Percentiles rank a stretch among this genome's conserved stretches.
Conservation (phyloP, 805 yeast species). For the Debaryomyces prosopidis region DNA sequence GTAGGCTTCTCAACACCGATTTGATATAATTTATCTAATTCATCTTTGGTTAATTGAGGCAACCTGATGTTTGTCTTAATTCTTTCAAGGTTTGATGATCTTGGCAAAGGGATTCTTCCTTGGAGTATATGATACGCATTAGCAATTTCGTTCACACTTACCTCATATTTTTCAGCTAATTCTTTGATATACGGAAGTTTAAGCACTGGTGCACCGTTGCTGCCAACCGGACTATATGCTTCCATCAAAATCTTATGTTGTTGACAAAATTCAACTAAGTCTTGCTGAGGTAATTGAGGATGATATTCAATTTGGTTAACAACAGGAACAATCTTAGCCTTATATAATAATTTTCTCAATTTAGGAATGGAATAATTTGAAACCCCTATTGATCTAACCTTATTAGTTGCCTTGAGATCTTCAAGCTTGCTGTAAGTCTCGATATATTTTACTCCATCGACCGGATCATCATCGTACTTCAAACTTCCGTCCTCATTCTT, state of each 20-base stretch:
- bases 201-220: conserved; percentile 63
- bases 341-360: conserved; percentile 25
- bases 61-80: conserved; percentile 40
- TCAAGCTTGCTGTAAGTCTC: conserved; percentile 31
- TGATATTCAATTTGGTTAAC: conserved; percentile 38
- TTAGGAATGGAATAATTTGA: conserved; percentile 33
- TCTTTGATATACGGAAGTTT: conserved; percentile 49
- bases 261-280: conserved; percentile 38
- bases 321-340: conserved; percentile 26
- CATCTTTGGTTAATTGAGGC: conserved; percentile 39
- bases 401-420: conserved; percentile 25
- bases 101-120: conserved; percentile 65
- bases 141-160: conserved; percentile 55
- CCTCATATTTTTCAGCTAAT: conserved; percentile 58
- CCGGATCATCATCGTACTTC: conserved; percentile 35
- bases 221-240: conserved; percentile 67
- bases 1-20: conserved; percentile 31
- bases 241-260: conserved; percentile 41
- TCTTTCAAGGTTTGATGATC: conserved; percentile 70
- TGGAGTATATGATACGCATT: conserved; percentile 60
- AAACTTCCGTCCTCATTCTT: conserved; percentile 35
- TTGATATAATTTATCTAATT: conserved; percentile 29
- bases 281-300: conserved; percentile 39
- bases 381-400: conserved; percentile 37
- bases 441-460: conserved; percentile 29